Base-by-base conservation (phyloP, 345 rosid genomes). In the Populus deltoides region DNA sequence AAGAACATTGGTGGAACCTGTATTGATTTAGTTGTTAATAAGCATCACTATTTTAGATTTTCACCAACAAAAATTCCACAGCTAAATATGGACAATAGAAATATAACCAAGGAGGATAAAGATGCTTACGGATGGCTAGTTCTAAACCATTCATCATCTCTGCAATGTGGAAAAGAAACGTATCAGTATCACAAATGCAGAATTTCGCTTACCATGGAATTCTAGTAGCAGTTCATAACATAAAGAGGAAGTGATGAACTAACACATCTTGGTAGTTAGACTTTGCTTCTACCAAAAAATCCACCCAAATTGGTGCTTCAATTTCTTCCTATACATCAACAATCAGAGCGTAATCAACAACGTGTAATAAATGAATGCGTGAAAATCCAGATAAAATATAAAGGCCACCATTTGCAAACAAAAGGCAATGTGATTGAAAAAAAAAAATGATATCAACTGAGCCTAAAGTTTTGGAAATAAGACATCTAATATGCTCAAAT, bases 1-100 rank as follows among this genome's bases (percentile, higher is more conserved):
- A 84, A 77, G 91, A 86, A 70, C 71, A 86, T 38, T 86, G 89
- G 73, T 89, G 94, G 79, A 86, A 86, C 88, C 92, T 89, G 84
- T 85, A 55, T 71, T 18, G 17, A 43, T 57, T 41, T 27, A 78
- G 65, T 75, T 69, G 51, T 39, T 36, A 63, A 25, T 74, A 53
- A 69, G 61, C 33, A 75, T 16, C 10, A 29, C n/a, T 41, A 38
- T 41, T 53, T 49, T 27, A n/a, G 12, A 57, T 41, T 72, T 57
- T 15, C 25, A 77, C 16, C 20, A 65, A 57, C 43, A 45, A 65
- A 70, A 69, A 67, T 49, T 5, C 53, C 25, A 24, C 47, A 1
- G 70, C 62, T 53, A 41, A 67, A 1, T 15, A 22, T 2, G 62
- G 24, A 12, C 69, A 43, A 27, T 22, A 10, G 51, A 20, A 41